Conservation (phyloP, 495 filamentous ascomycete species). For the Podospora sp. region DNA sequence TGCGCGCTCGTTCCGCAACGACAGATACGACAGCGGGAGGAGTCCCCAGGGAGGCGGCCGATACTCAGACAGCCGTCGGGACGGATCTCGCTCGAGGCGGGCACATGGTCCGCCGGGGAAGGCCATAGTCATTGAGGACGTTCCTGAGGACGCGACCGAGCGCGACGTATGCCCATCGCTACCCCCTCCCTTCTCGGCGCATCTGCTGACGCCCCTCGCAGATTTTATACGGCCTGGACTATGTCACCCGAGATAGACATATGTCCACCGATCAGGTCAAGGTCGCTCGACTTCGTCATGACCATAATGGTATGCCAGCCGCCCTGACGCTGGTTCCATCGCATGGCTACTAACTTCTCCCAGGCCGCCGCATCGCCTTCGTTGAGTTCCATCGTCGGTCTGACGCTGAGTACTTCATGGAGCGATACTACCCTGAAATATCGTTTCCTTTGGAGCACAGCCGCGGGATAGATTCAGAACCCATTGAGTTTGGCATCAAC, state of each 20-base stretch:
- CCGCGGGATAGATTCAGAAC: constrained; percentile 44
- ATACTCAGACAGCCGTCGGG: not conserved
- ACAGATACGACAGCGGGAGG: not conserved
- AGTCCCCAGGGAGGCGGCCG: not conserved
- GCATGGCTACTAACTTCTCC: not conserved
- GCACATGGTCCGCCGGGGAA: constrained; percentile 16
- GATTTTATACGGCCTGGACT: constrained; percentile 39
- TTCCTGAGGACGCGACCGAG: constrained; percentile 39
- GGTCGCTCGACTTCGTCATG: constrained; percentile 30
- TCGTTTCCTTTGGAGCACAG: constrained; percentile 42
- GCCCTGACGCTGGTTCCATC: not conserved
- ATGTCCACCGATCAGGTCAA: constrained; percentile 36
- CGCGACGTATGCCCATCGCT: constrained; percentile 28
- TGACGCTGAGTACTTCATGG: constrained; percentile 66
- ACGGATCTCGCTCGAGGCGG: not conserved
- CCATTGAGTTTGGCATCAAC: constrained; percentile 60
- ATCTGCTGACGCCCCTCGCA: constrained; percentile 7
- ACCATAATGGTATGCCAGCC: constrained; percentile 32
- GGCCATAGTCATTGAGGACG: constrained; percentile 27
- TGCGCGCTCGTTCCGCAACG: not conserved
- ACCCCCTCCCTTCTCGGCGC: not conserved
- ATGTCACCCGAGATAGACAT: constrained; percentile 30
- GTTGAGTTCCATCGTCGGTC: constrained; percentile 44
- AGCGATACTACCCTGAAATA: constrained; percentile 65
- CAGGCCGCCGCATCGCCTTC: constrained; percentile 40